Evolutionary conservation across 495 filamentous ascomycete genomes (phyloP).

Genomic region (Penicillium canariense): DNA sequence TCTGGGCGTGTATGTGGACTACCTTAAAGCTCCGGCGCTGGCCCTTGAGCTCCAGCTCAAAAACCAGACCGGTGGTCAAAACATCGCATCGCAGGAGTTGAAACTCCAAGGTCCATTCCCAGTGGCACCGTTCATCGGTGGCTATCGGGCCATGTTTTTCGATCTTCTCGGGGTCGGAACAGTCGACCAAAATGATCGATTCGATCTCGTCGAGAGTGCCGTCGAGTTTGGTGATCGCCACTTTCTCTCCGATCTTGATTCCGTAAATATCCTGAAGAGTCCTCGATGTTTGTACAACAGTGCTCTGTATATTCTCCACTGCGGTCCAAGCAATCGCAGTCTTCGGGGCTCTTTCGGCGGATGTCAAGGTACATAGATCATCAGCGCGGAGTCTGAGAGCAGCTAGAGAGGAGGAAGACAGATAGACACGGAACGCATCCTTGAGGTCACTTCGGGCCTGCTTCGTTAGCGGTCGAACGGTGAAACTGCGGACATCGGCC

Average conservation of each 20-base stretch:
- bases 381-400: conserved; percentile 59
- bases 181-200: conserved; percentile 50
- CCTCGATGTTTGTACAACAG: conserved; percentile 63
- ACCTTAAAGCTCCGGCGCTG: conserved; percentile 47
- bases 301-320: conserved; percentile 59
- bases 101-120: conserved; percentile 63
- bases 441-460: conserved; percentile 52
- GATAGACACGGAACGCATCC: conserved; percentile 63
- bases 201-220: conserved; percentile 39
- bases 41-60: conserved; percentile 48
- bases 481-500: conserved; percentile 45
- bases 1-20: conserved; percentile 30
- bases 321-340: conserved; percentile 67
- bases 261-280: conserved; percentile 62
- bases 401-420: conserved; percentile 63
- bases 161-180: conserved; percentile 40
- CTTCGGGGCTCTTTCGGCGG: conserved; percentile 37
- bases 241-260: conserved; percentile 61
- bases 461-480: conserved; percentile 53
- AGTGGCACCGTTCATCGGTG: conserved; percentile 51
- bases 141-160: conserved; percentile 32
- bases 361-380: conserved; percentile 54
- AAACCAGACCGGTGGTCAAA: conserved; percentile 41
- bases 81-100: conserved; percentile 49
- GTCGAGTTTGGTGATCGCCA: conserved; percentile 50